A percentile compares a stretch with the other conserved stretches of the same genome.
These are phyloP conservation scores for Arachis hypogaea DNA, from an alignment of 306 rosid genomes.

Conservation along the genomic window DNA sequence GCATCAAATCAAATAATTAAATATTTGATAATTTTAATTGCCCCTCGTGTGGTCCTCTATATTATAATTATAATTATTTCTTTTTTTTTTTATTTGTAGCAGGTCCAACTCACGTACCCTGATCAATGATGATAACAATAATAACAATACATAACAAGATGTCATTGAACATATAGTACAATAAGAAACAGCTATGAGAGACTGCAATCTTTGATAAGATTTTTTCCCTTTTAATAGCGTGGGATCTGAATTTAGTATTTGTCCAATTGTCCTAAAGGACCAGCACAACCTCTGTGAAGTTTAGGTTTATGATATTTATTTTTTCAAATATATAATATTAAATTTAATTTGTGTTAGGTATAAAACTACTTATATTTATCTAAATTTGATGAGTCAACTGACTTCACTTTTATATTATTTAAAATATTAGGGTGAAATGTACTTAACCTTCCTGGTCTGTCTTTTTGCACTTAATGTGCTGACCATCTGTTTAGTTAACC, in stretches of 20 bases:
- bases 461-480: not conserved
- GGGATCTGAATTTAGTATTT: not conserved
- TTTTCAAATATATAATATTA: not conserved
- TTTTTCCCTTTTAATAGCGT: not conserved
- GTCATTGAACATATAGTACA: not conserved
- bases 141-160: not conserved
- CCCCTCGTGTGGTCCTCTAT: conserved; percentile 8
- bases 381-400: not conserved
- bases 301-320: conserved; percentile 33
- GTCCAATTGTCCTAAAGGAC: conserved; percentile 15
- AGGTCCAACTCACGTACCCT: conserved; percentile 2
- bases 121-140: too few relatives aligned
- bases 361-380: not conserved
- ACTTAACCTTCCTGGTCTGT: not conserved
- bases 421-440: not conserved
- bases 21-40: not conserved
- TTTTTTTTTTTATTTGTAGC: not conserved
- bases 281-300: not conserved
- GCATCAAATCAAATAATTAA: not conserved
- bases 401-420: not conserved
- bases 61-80: not conserved
- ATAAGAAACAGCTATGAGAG: not conserved
- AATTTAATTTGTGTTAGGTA: not conserved
- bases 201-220: conserved; percentile 1
- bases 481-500: not conserved